These are phyloP conservation scores for Aspergillus bertholletiae DNA, from an alignment of 495 filamentous ascomycete genomes.

Conservation along the genomic window DNA sequence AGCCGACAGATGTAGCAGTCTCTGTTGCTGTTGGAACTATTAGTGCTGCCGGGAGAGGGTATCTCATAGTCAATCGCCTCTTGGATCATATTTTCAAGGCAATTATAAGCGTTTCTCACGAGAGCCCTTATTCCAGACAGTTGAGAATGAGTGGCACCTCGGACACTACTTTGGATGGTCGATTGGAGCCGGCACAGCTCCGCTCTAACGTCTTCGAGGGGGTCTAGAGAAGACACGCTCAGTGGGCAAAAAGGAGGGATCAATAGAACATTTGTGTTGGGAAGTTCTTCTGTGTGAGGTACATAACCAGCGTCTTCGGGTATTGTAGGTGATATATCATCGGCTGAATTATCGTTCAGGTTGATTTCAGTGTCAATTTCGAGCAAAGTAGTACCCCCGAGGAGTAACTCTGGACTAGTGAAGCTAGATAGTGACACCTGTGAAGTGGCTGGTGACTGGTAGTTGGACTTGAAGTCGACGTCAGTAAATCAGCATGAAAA, in stretches of 20 bases:
- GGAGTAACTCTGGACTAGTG: neutral
- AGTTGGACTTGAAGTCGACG: neutral
- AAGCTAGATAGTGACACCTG: neutral
- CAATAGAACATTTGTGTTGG: neutral
- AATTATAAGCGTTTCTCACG: neutral
- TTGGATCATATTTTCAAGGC: constrained; percentile 1
- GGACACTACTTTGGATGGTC: neutral
- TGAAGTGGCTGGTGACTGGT: neutral
- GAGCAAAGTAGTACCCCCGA: too few relatives aligned
- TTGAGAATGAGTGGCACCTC: neutral
- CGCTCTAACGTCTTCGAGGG: neutral
- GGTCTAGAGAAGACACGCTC: neutral
- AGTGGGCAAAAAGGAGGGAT: neutral
- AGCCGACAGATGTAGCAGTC: neutral
- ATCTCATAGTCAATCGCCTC: neutral
- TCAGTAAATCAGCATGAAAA: neutral
- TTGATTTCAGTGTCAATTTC: neutral
- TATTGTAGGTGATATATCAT: neutral
- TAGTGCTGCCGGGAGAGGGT: neutral
- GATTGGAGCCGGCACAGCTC: neutral
- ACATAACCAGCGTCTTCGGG: neutral
- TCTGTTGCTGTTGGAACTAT: neutral
- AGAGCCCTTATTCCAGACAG: neutral
- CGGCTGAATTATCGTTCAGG: neutral
- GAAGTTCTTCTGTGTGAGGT: neutral